Evolutionary conservation across 257 asterid species (phyloP).

Genomic region (Echites panduratus): DNA sequence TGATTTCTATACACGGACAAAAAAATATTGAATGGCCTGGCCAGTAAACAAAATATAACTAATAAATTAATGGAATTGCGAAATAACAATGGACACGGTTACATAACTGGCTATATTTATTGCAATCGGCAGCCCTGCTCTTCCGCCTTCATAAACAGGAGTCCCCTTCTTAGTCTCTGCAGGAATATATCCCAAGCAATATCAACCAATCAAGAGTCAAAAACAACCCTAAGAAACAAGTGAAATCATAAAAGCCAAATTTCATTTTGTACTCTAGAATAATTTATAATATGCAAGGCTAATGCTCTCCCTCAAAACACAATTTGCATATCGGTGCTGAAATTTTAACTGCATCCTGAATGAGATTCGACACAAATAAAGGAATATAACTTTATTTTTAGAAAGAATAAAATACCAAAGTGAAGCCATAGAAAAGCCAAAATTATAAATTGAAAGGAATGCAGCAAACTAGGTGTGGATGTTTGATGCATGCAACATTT

Average conservation of each 20-base stretch:
- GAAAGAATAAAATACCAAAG: not conserved
- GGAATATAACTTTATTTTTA: not conserved
- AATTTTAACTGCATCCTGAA: not conserved
- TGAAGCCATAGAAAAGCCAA: not conserved
- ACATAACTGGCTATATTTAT: slow-evolving; percentile 17
- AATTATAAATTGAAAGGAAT: too few species aligned
- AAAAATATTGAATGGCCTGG: slow-evolving; percentile 25
- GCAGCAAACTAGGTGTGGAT: not conserved
- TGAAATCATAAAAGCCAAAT: not conserved
- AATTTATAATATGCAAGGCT: too few species aligned
- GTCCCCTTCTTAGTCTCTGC: slow-evolving; percentile 74
- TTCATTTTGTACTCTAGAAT: not conserved
- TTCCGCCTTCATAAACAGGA: slow-evolving; percentile 65
- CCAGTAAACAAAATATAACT: slow-evolving; percentile 16
- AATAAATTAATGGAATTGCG: slow-evolving; percentile 2
- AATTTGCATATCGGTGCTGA: not conserved
- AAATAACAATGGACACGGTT: not conserved
- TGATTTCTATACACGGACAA: slow-evolving; percentile 17
- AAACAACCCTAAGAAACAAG: not conserved
- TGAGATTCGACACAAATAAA: not conserved
- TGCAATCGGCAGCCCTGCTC: slow-evolving; percentile 65
- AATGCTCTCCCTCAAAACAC: too few species aligned
- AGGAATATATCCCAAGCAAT: not conserved
- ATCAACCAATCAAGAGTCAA: not conserved
- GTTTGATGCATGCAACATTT: not conserved